Conservation (phyloP, 805 yeast species). For the Candida sakaeoensis region DNA sequence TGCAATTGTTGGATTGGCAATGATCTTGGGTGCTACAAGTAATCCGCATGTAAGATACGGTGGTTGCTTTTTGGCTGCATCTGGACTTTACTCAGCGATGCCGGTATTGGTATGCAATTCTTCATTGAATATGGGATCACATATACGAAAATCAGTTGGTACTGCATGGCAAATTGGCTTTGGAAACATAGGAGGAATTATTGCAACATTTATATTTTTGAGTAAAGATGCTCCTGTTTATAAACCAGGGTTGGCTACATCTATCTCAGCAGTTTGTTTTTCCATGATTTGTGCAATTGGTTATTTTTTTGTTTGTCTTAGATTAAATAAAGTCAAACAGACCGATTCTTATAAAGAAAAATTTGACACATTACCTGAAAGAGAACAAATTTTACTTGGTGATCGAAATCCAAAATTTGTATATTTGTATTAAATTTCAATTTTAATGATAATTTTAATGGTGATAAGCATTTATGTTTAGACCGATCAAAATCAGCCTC, state of each 20-base stretch:
- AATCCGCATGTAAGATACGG: slow-evolving; percentile 48
- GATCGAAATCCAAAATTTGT: slow-evolving; percentile 35
- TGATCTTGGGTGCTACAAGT: slow-evolving; percentile 46
- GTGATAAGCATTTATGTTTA: neutral
- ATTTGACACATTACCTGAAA: slow-evolving; percentile 22
- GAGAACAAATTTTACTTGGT: slow-evolving; percentile 33
- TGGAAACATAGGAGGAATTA: slow-evolving; percentile 72
- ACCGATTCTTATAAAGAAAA: slow-evolving; percentile 23
- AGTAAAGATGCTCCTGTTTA: slow-evolving; percentile 57
- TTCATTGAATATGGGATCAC: slow-evolving; percentile 60
- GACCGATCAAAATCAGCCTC: neutral
- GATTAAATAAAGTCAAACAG: slow-evolving; percentile 23
- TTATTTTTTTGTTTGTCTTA: slow-evolving; percentile 28
- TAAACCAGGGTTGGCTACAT: slow-evolving; percentile 49
- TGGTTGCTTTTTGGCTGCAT: slow-evolving; percentile 58
- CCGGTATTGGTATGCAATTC: slow-evolving; percentile 70
- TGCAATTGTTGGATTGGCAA: slow-evolving; percentile 52
- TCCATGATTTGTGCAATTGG: slow-evolving; percentile 30
- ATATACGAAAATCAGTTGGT: slow-evolving; percentile 54
- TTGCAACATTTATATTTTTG: slow-evolving; percentile 56
- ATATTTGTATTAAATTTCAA: slow-evolving; percentile 29
- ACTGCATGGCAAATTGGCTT: slow-evolving; percentile 65
- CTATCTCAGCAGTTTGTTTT: slow-evolving; percentile 47
- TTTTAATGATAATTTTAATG: neutral
- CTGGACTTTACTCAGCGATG: slow-evolving; percentile 62